Conservation (phyloP, 352 stramenopile species). For the Globisporangium megalacanthum region DNA sequence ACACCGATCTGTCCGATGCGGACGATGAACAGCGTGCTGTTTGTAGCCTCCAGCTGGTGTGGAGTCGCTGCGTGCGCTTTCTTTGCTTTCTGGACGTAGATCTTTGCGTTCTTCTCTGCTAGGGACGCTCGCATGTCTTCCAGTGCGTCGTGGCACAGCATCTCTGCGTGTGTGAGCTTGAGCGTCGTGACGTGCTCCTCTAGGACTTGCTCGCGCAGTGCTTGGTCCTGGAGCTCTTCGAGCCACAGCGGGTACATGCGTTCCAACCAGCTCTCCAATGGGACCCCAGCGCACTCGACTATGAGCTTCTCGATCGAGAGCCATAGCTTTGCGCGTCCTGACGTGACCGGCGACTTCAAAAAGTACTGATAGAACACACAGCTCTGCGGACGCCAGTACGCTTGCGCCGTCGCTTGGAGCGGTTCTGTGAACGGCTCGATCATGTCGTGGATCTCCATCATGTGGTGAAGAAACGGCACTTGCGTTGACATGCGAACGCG, state of each 20-base stretch:
- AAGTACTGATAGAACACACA: slow-evolving; percentile 65
- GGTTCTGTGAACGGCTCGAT: slow-evolving; percentile 28
- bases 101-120: slow-evolving; percentile 48
- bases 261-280: slow-evolving; percentile 66
- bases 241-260: slow-evolving; percentile 69
- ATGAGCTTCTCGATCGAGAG: slow-evolving; percentile 36
- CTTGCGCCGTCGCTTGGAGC: slow-evolving; percentile 17
- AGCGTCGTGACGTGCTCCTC: slow-evolving; percentile 55
- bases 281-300: slow-evolving; percentile 41
- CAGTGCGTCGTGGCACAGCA: slow-evolving; percentile 26
- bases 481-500: slow-evolving; percentile 26
- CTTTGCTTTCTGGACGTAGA: slow-evolving; percentile 58
- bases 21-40: slow-evolving; percentile 24
- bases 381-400: slow-evolving; percentile 58
- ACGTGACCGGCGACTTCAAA: slow-evolving; percentile 27
- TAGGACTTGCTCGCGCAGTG: slow-evolving; percentile 50
- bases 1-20: slow-evolving; percentile 23
- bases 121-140: slow-evolving; percentile 46
- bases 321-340: slow-evolving; percentile 36
- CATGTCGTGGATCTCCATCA: slow-evolving; percentile 18
- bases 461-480: slow-evolving; percentile 30
- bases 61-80: slow-evolving; percentile 17
- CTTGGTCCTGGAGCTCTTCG: slow-evolving; percentile 57
- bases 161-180: slow-evolving; percentile 48
- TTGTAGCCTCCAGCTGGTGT: slow-evolving; percentile 6